A percentile compares a stretch with the other conserved stretches of the same genome.
phyloP scores from a whole-genome alignment of 192 early-diverging fungal genomes.

The Podila minutissima region DNA sequence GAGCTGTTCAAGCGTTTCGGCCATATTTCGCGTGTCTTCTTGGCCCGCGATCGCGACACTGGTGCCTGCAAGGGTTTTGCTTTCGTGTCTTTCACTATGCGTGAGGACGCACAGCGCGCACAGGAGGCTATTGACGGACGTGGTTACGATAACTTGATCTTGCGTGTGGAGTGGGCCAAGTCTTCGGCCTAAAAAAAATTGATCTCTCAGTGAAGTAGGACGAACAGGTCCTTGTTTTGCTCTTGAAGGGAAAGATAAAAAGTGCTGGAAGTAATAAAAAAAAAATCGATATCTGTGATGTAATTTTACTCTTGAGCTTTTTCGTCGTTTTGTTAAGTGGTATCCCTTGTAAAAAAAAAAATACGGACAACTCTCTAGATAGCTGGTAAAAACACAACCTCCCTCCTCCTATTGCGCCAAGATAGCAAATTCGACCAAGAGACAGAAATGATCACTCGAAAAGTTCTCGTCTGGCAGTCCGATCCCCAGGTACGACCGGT shows the following conservation, averaged over 20 bases:
- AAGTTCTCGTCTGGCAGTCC: conserved; percentile 45
- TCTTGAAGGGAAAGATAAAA: background rate
- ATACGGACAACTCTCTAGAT: too few relatives aligned
- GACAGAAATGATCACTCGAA: conserved; percentile 47
- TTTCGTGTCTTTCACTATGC: conserved; percentile 88
- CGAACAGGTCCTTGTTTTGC: conserved; percentile 4
- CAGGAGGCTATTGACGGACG: conserved; percentile 91
- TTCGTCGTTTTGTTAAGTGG: background rate
- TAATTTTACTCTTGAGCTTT: background rate
- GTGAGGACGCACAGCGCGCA: conserved; percentile 85
- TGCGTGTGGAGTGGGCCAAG: conserved; percentile 89
- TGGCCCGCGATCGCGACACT: conserved; percentile 87
- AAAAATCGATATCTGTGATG: background rate
- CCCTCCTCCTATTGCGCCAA: conserved; percentile 8
- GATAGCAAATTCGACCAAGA: conserved; percentile 47
- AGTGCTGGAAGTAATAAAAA: background rate
- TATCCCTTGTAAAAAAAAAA: too few relatives aligned
- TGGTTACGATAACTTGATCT: conserved; percentile 96
- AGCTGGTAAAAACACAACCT: too few relatives aligned
- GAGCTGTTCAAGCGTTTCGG: conserved; percentile 93
- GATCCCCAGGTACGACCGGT: conserved; percentile 34
- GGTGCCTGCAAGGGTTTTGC: conserved; percentile 94
- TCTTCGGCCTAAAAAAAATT: conserved; percentile 51
- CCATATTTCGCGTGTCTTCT: conserved; percentile 81
- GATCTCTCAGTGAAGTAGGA: background rate